Evolutionary conservation across 2,329 filamentous ascomycete species (phyloP).

Genomic region (Gremmenia infestans): DNA sequence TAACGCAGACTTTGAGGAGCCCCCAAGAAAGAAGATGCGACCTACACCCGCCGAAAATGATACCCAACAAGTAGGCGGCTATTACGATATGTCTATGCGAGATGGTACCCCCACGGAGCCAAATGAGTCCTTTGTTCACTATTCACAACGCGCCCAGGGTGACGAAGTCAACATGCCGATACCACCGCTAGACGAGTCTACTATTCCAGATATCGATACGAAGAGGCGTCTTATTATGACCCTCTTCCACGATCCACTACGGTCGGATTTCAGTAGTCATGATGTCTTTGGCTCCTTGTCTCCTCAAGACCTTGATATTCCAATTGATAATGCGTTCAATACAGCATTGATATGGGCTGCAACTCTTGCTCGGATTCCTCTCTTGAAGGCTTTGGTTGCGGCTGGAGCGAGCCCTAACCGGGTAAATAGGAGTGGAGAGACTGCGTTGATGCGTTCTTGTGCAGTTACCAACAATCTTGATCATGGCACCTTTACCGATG

Average conservation of each 20-base stretch:
- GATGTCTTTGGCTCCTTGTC: conserved; percentile 72
- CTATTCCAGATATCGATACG: conserved; percentile 63
- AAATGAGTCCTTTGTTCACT: conserved; percentile 72
- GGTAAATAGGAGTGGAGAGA: conserved; percentile 86
- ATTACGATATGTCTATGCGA: conserved; percentile 54
- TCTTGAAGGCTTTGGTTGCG: conserved; percentile 75
- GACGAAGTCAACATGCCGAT: conserved; percentile 55
- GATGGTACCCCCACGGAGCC: conserved; percentile 69
- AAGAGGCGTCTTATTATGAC: conserved; percentile 80
- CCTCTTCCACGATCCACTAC: conserved; percentile 70
- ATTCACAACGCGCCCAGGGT: conserved; percentile 38
- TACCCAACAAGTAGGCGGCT: conserved; percentile 25
- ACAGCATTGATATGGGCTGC: conserved; percentile 96
- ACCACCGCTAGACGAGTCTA: conserved; percentile 57
- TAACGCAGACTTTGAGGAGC: conserved; percentile 59
- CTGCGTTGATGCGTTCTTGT: conserved; percentile 86
- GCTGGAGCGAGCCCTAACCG: conserved; percentile 84
- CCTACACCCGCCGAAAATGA: conserved; percentile 51
- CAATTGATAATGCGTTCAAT: conserved; percentile 82
- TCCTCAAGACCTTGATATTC: conserved; percentile 80
- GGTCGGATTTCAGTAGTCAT: conserved; percentile 67
- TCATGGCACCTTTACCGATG: conserved; percentile 80
- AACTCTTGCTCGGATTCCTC: conserved; percentile 77
- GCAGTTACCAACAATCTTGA: conserved; percentile 93
- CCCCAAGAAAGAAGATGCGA: conserved; percentile 72